Evolutionary conservation across 2,329 filamentous ascomycete species (phyloP).

Genomic region (Xylaria sp.): DNA sequence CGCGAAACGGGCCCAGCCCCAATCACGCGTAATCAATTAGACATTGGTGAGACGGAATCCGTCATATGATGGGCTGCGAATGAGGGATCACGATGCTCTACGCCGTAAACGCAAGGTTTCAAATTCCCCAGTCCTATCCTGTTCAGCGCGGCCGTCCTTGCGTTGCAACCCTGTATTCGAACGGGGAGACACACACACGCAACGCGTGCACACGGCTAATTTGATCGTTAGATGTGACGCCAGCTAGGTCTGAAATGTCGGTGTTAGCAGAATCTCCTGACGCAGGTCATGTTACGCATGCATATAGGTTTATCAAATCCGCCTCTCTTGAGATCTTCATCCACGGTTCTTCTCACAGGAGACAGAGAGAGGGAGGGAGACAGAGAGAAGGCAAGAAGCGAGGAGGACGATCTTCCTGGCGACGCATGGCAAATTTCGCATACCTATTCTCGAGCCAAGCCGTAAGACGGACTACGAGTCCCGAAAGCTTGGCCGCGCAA

Average conservation of each 20-base stretch:
- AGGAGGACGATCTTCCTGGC: background rate
- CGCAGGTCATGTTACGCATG: slow-evolving; percentile 10
- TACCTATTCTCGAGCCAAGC: slow-evolving; percentile 14
- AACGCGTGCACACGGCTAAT: background rate
- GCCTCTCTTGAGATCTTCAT: too few relatives aligned
- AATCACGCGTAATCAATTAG: background rate
- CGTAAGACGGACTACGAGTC: slow-evolving; percentile 19
- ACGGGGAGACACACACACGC: slow-evolving; percentile 3
- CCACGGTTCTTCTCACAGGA: too few relatives aligned
- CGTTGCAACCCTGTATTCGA: slow-evolving; percentile 3
- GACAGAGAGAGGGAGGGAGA: too few relatives aligned
- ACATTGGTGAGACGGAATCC: background rate
- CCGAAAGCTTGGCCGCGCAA: slow-evolving; percentile 20
- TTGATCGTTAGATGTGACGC: background rate
- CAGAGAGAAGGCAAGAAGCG: too few relatives aligned
- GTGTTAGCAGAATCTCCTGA: slow-evolving; percentile 6
- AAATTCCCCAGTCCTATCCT: background rate
- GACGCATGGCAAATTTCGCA: slow-evolving; percentile 4
- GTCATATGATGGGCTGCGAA: slow-evolving; percentile 2
- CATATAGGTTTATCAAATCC: slow-evolving; percentile 6
- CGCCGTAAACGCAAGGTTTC: background rate
- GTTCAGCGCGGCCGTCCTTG: background rate
- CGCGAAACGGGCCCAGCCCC: background rate
- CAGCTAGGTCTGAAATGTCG: background rate
- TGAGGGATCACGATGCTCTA: background rate